Conservation (phyloP, 2,329 filamentous ascomycete species). For the Scleromitrula shiraiana region DNA sequence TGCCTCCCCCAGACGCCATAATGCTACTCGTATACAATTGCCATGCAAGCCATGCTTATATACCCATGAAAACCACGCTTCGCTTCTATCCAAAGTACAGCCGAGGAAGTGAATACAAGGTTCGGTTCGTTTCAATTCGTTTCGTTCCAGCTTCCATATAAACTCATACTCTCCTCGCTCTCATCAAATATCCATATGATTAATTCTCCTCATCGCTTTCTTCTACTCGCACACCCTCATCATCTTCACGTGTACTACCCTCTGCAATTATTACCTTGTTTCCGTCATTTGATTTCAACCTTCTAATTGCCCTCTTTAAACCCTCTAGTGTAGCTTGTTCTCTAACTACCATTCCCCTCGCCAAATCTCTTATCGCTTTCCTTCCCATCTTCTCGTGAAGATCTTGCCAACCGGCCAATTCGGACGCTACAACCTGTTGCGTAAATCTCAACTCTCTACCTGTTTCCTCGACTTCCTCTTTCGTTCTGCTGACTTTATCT, state of each 20-base stretch:
- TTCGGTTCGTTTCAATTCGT: too few relatives aligned
- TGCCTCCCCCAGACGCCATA: too few relatives aligned
- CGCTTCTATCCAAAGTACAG: too few relatives aligned
- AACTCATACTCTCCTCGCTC: too few relatives aligned
- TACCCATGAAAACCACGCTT: too few relatives aligned
- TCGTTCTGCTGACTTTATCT: conserved; percentile 64
- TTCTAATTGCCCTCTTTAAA: conserved; percentile 68
- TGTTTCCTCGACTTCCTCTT: conserved; percentile 64
- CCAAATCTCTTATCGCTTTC: conserved; percentile 67
- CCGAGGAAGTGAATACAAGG: too few relatives aligned
- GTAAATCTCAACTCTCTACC: conserved; percentile 81
- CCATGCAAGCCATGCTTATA: too few relatives aligned
- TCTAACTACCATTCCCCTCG: conserved; percentile 66
- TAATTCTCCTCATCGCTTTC: too few relatives aligned
- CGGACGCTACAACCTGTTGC: conserved; percentile 84
- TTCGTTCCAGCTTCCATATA: too few relatives aligned
- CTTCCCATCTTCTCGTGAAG: conserved; percentile 72
- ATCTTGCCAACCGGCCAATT: conserved; percentile 91
- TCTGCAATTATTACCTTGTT: neutral
- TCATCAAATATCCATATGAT: too few relatives aligned
- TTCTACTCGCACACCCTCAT: neutral
- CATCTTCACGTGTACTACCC: neutral
- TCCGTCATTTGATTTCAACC: conserved; percentile 17
- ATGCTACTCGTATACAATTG: too few relatives aligned
- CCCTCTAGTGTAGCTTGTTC: conserved; percentile 74